Conservation (phyloP, 768 basidiomycete species). For the Xerocomus potaroensis region DNA sequence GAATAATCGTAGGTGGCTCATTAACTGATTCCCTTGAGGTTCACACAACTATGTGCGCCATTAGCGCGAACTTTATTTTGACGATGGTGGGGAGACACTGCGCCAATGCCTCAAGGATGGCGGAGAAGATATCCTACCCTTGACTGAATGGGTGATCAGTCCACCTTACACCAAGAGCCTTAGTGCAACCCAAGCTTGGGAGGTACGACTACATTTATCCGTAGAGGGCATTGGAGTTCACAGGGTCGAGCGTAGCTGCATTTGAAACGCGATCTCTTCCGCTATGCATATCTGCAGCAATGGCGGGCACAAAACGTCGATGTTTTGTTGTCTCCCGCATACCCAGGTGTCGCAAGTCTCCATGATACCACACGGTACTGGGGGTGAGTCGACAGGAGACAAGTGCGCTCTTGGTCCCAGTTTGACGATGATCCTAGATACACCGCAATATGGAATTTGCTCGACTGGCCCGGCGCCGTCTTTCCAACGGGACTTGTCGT, state of each 20-base stretch:
- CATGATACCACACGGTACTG: constrained; percentile 38
- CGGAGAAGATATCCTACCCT: constrained; percentile 35
- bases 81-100: constrained; percentile 34
- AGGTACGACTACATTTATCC: constrained; percentile 15
- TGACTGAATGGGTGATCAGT: constrained; percentile 35
- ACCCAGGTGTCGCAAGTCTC: constrained; percentile 33
- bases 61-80: constrained; percentile 36
- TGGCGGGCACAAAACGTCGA: constrained; percentile 39
- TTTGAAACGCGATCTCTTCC: constrained; percentile 30
- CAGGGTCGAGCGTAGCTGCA: constrained; percentile 20
- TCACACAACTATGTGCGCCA: not conserved
- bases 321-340: constrained; percentile 36
- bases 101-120: constrained; percentile 20
- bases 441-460: constrained; percentile 40
- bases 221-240: not conserved
- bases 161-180: constrained; percentile 25
- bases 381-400: constrained; percentile 12
- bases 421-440: constrained; percentile 25
- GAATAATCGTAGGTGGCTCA: constrained; percentile 26
- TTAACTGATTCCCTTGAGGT: not conserved
- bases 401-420: not conserved
- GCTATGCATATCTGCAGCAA: constrained; percentile 32
- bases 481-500: constrained; percentile 40
- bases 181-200: constrained; percentile 25
- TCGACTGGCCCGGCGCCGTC: constrained; percentile 41